Evolutionary conservation across 2,329 filamentous ascomycete species (phyloP), one percentile per base, ranked within the genome.

Genomic region (Diaporthe caulivora): DNA sequence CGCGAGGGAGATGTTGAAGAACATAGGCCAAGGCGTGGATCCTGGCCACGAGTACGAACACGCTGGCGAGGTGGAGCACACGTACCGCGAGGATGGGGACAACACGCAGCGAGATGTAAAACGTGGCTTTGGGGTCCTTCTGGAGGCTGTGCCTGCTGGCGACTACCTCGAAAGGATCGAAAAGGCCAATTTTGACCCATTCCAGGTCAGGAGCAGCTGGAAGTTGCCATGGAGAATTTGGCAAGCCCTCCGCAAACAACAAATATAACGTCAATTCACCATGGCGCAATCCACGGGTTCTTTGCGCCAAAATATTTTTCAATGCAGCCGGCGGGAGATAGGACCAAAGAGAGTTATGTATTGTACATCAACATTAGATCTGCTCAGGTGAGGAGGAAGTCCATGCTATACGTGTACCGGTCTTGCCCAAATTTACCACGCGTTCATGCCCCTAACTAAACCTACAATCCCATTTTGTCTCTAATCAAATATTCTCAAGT

Each of bases 21-120:
- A 94, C 78, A 84, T 98, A 26, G 90, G 90, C 70, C 91, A 91
- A 5, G 94, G 95, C 1, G 84, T 93, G 77, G 92, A 91, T 64
- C 90, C 94, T 0, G 94, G 93, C 0, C 96, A 98, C 81, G 94
- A 94, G 7, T 98, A 96, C 81, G 96, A 98, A 83, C 94, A 98
- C 80, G 89, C 93, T 75, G 90, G 91, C 40, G 95, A 98, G 80
- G 91, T 91, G 67, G 94, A 93, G 49, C 89, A 91, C 77, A 80
- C 86, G 3, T 89, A 91, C 76, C 75, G 80, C 24, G 77, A 82
- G 76, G 76, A 81, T 17, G 78, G 81, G 40, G 84, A 82, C 58
- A 82, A 83, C 53, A 83, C 83, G 0, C 76, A 80, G 57, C 78
- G 78, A 69, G 83, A 87, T 75, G 78, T 90, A 42, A 79, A 93